Evolutionary conservation across 495 filamentous ascomycete species (phyloP).

Genomic region (Podospora sp.): DNA sequence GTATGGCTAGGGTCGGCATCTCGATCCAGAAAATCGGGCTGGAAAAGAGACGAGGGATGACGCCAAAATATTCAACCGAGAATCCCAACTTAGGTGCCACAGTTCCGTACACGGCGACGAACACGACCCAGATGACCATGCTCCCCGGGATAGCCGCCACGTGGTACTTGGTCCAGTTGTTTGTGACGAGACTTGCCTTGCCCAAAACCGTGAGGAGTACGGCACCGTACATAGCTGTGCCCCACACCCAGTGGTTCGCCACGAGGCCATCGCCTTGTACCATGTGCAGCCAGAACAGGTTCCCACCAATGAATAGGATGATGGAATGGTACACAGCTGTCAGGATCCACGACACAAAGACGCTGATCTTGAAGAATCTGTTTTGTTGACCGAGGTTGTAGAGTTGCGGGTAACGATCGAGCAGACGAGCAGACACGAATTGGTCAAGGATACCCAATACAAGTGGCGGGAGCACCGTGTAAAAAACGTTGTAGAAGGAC

Average conservation of each 20-base stretch:
- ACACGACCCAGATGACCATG: constrained; percentile 86
- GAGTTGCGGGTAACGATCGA: constrained; percentile 96
- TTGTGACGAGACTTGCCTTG: constrained; percentile 93
- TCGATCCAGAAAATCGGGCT: constrained; percentile 90
- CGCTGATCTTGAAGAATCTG: constrained; percentile 86
- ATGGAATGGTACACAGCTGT: constrained; percentile 97
- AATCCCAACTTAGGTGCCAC: constrained; percentile 85
- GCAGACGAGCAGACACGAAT: constrained; percentile 92
- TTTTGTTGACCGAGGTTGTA: constrained; percentile 93
- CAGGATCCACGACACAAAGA: constrained; percentile 87
- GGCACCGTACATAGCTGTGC: constrained; percentile 85
- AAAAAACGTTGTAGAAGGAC: constrained; percentile 99
- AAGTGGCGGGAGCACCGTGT: constrained; percentile 91
- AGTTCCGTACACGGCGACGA: constrained; percentile 86
- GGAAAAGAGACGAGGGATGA: constrained; percentile 77
- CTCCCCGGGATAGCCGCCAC: constrained; percentile 94
- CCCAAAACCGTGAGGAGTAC: constrained; percentile 89
- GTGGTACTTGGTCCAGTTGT: constrained; percentile 98
- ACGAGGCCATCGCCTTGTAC: constrained; percentile 72
- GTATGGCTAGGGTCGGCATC: constrained; percentile 72
- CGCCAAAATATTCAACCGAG: constrained; percentile 81
- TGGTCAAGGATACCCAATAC: constrained; percentile 98
- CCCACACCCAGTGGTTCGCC: constrained; percentile 98
- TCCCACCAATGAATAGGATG: constrained; percentile 81
- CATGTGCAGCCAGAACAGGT: constrained; percentile 75